Percentiles rank a stretch among this genome's conserved stretches.
Conservation (phyloP, 176 grass and related monocot species). For the Dactylis glomerata region DNA sequence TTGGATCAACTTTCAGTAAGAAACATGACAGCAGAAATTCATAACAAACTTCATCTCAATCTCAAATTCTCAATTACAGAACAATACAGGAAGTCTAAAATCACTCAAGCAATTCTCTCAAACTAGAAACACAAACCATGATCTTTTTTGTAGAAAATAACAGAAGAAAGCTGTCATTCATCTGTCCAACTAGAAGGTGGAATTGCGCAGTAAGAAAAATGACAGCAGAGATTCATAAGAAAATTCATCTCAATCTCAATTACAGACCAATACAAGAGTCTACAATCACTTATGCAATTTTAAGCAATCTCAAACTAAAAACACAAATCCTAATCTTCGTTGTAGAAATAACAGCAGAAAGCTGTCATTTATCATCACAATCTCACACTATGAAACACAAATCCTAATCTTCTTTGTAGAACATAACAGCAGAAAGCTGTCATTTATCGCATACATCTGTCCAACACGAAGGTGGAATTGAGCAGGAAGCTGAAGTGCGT, state of each 20-base stretch:
- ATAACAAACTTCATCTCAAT: background rate
- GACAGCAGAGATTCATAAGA: background rate
- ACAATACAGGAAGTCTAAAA: background rate
- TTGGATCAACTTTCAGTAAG: background rate
- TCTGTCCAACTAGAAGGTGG: background rate
- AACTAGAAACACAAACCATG: background rate
- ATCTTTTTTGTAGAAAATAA: background rate
- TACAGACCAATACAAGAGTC: background rate
- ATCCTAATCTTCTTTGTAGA: background rate
- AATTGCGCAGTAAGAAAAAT: background rate
- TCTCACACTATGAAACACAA: background rate
- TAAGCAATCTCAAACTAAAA: background rate
- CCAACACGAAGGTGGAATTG: background rate
- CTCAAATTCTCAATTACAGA: background rate
- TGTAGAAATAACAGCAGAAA: conserved; percentile 45
- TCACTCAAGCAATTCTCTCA: conserved; percentile 1
- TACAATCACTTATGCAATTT: conserved; percentile 24
- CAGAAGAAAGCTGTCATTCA: conserved; percentile 53
- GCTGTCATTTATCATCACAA: conserved; percentile 32
- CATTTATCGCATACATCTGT: conserved; percentile 10
- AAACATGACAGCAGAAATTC: background rate
- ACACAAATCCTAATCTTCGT: background rate
- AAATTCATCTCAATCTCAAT: conserved; percentile 2
- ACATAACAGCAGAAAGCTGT: conserved; percentile 62
- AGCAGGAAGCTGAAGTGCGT: conserved; percentile 8